phyloP scores from a whole-genome alignment of 441 rosid genomes.

The Flueggea neowawraea region DNA sequence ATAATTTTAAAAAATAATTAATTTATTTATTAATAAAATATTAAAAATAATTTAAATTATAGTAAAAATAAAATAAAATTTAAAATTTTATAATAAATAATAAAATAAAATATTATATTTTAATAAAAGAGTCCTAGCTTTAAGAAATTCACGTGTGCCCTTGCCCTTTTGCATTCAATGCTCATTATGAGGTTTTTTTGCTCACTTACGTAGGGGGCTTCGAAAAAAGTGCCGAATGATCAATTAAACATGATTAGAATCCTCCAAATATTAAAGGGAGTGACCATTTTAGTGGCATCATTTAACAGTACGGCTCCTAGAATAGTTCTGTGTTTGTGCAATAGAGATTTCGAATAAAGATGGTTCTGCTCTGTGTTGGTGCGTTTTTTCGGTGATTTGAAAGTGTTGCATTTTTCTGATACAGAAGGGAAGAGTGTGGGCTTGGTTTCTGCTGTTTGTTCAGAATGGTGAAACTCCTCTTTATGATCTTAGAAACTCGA shows the following conservation, averaged over 20 bases:
- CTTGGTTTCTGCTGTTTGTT: slow-evolving; percentile 14
- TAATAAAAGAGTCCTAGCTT: too few relatives aligned
- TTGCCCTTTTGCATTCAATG: background rate
- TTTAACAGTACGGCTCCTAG: background rate
- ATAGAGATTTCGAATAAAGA: slow-evolving; percentile 20
- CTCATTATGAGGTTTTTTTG: slow-evolving; percentile 16
- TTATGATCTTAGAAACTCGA: background rate
- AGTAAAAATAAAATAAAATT: too few relatives aligned
- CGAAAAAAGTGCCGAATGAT: background rate
- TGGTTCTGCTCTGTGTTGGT: slow-evolving; percentile 6
- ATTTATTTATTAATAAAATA: too few relatives aligned
- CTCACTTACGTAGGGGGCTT: background rate
- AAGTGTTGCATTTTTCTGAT: slow-evolving; percentile 17
- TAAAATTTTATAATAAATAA: too few relatives aligned
- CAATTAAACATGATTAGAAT: slow-evolving; percentile 9
- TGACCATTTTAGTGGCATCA: background rate
- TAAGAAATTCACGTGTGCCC: slow-evolving; percentile 20
- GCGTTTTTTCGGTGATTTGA: slow-evolving; percentile 7
- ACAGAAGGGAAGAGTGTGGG: slow-evolving; percentile 7
- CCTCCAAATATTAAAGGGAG: slow-evolving; percentile 3
- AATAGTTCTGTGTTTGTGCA: slow-evolving; percentile 3
- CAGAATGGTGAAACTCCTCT: slow-evolving; percentile 14
- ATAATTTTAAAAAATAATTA: too few relatives aligned
- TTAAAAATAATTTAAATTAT: too few relatives aligned
- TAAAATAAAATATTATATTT: too few relatives aligned